phyloP scores from a whole-genome alignment of 257 asterid genomes.

The Knoxia roxburghii region DNA sequence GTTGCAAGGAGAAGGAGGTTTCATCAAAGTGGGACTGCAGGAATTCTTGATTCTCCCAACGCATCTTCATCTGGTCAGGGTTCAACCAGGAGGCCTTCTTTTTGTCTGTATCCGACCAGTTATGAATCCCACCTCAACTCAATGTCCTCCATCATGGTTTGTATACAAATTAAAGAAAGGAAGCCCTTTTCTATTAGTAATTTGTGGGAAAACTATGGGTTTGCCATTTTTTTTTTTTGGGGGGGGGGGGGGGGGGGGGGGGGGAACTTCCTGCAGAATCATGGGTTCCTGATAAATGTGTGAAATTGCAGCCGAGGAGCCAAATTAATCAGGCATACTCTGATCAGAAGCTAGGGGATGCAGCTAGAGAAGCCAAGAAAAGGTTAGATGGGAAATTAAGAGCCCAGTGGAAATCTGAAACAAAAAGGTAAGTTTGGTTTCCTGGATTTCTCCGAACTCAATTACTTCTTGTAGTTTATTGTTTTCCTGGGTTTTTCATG shows the following conservation, averaged over 20 bases:
- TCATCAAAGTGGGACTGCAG: slow-evolving; percentile 33
- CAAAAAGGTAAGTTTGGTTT: slow-evolving; percentile 20
- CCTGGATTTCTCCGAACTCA: not conserved
- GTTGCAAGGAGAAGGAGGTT: slow-evolving; percentile 56
- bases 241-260: too few relatives aligned
- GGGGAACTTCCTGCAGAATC: not conserved
- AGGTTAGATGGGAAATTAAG: slow-evolving; percentile 58
- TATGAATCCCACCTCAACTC: slow-evolving; percentile 28
- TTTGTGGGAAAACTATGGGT: not conserved
- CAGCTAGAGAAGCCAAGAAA: slow-evolving; percentile 45
- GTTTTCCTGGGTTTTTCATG: not conserved
- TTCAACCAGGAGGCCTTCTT: slow-evolving; percentile 39
- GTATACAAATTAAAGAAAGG: too few relatives aligned
- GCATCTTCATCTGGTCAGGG: not conserved
- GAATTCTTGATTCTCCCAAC: slow-evolving; percentile 27
- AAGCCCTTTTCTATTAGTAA: not conserved
- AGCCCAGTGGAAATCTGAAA: slow-evolving; percentile 30
- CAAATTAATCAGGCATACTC: slow-evolving; percentile 18
- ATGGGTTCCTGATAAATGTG: not conserved
- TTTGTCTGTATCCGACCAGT: slow-evolving; percentile 36
- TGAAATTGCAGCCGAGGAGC: slow-evolving; percentile 27
- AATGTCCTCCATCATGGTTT: slow-evolving; percentile 33
- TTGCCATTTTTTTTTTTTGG: too few relatives aligned
- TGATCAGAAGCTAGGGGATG: slow-evolving; percentile 29
- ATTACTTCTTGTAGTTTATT: not conserved